These are phyloP conservation scores for Nematocida ironsii DNA, from an alignment of 371 early-diverging fungal genomes.

Conservation along the genomic window DNA sequence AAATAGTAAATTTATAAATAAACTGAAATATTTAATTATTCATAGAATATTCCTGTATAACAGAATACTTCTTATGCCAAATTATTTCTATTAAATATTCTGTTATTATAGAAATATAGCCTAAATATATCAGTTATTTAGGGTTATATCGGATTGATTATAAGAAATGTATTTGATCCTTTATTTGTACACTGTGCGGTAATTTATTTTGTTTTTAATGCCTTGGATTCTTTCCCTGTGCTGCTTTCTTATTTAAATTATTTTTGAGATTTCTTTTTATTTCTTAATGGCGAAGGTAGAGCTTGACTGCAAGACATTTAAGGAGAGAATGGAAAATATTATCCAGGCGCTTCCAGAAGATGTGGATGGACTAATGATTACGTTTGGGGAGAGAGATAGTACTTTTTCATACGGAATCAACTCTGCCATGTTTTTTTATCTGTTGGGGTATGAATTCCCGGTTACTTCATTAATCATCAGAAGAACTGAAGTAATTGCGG, in stretches of 20 bases:
- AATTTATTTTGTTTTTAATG: too few relatives aligned
- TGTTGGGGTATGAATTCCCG: conserved; percentile 84
- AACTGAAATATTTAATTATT: too few relatives aligned
- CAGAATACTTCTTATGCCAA: too few relatives aligned
- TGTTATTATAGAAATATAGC: too few relatives aligned
- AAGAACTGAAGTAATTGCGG: conserved; percentile 75
- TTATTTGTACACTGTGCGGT: too few relatives aligned
- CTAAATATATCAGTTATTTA: too few relatives aligned
- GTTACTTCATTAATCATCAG: conserved; percentile 79
- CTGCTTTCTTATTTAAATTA: not conserved
- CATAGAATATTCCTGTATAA: too few relatives aligned
- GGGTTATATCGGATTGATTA: too few relatives aligned
- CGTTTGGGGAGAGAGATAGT: conserved; percentile 68
- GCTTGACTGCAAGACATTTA: conserved; percentile 44
- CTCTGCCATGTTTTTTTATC: conserved; percentile 77
- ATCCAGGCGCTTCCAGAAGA: conserved; percentile 30
- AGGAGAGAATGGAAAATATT: conserved; percentile 50
- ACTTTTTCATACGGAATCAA: conserved; percentile 66
- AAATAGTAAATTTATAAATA: too few relatives aligned
- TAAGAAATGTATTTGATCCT: too few relatives aligned
- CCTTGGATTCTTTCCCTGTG: too few relatives aligned
- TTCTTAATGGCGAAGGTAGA: conserved; percentile 46
- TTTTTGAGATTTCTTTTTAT: conserved; percentile 24
- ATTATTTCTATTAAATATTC: too few relatives aligned
- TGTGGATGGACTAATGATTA: conserved; percentile 58